Base-by-base conservation (phyloP, 441 rosid species). In the Jatropha multifida region DNA sequence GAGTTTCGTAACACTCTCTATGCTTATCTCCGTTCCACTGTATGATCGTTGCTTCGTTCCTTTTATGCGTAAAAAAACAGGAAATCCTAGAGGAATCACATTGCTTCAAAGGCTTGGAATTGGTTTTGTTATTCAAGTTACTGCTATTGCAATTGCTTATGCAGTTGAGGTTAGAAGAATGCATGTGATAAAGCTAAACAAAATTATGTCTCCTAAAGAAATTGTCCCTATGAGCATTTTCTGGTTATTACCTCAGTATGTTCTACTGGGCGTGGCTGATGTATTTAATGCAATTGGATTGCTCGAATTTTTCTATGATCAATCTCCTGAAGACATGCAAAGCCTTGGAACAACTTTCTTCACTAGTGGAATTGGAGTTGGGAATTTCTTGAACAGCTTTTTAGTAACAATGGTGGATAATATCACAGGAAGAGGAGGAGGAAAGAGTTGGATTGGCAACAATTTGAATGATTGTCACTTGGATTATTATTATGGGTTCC, bases 271-370 rank as follows among this genome's bases (percentile, higher is more conserved):
- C 7, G 71, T 90, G 10, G 97, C 89, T 0, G 97, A 94, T 74
- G 97, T 89, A 77, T 94, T 94, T 56, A 88, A 84, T 49, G 97
- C 94, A 0, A 89, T 90, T 65, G 97, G 92, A 58, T 75, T 88
- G 76, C 87, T 92, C 4, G 97, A 92, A 81, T 94, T 94, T 77
- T 94, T 94, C 89, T 91, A 91, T 51, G 96, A 94, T 73, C 98
- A 94, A 56, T 86, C 96, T 4, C 97, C 97, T 0, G 92, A 90
- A 64, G 94, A 90, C 55, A 90, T 94, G 97, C 92, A 92, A 73
- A 94, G 97, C 86, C 89, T 92, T 0, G 98, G 98, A 56, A 94
- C 98, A 5, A 87, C 97, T 7, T 94, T 89, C 83, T 94, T 90
- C 85, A 92, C 98, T 0, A 92, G 94, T 72, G 94, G 93, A 58